These are phyloP conservation scores for Cordyceps militaris DNA, from an alignment of 2,329 filamentous ascomycete species.

Conservation along the genomic window DNA sequence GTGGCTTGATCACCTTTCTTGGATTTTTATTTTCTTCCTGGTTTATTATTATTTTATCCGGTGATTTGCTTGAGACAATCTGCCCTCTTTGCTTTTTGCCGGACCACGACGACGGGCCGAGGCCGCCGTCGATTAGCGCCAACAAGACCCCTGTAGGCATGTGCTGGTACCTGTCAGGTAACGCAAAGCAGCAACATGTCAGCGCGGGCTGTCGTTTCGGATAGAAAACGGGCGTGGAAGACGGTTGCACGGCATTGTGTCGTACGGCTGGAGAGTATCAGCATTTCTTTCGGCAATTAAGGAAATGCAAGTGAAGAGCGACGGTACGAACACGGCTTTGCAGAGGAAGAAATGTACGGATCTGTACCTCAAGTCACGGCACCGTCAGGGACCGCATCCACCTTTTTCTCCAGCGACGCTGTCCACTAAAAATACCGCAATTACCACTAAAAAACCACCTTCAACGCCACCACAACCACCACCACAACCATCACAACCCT, in stretches of 20 bases:
- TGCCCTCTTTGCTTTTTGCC: background rate
- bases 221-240: background rate
- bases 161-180: background rate
- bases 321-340: too few species aligned
- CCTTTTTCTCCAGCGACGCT: background rate
- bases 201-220: background rate
- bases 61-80: too few species aligned
- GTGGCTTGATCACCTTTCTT: too few species aligned
- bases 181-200: background rate
- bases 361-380: too few species aligned
- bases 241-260: too few species aligned
- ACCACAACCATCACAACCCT: background rate
- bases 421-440: background rate
- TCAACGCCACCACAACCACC: background rate
- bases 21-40: too few species aligned
- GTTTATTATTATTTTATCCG: too few species aligned
- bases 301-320: too few species aligned
- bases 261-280: too few species aligned
- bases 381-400: background rate
- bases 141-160: too few species aligned
- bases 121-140: conserved; percentile 1
- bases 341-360: too few species aligned
- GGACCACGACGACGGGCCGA: conserved; percentile 6
- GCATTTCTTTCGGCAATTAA: too few species aligned
- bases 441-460: conserved; percentile 1